A percentile compares a stretch with the other conserved stretches of the same genome.
These are phyloP conservation scores for Ambrosiella cleistominuta DNA, from an alignment of 2,329 filamentous ascomycete genomes.

Conservation along the genomic window DNA sequence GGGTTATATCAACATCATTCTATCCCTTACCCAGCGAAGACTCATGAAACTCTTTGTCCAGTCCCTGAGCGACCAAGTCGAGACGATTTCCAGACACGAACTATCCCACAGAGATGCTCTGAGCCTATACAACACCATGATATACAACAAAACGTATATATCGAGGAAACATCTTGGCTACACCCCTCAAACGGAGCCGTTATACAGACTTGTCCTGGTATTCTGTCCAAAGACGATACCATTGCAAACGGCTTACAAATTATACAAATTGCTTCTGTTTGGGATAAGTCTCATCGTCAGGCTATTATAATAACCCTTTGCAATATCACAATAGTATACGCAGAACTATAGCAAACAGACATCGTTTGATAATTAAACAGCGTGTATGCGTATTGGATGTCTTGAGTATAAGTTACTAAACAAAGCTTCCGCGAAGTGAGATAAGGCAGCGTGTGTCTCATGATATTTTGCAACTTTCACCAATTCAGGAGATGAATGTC, in stretches of 20 bases:
- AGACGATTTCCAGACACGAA: background rate
- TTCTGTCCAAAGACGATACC: background rate
- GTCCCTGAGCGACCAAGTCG: background rate
- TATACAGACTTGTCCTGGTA: too few relatives aligned
- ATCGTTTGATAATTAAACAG: background rate
- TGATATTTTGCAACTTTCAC: too few relatives aligned
- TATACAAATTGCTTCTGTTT: background rate
- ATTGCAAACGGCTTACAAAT: background rate
- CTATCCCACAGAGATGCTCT: background rate
- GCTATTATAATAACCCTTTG: background rate
- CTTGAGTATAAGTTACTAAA: too few relatives aligned
- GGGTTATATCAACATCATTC: too few relatives aligned
- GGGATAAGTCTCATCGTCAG: background rate
- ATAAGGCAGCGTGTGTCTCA: too few relatives aligned
- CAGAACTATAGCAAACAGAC: background rate
- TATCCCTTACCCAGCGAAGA: background rate
- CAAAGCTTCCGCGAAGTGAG: too few relatives aligned
- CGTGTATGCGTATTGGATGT: background rate
- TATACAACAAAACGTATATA: background rate
- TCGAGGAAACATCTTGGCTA: too few relatives aligned
- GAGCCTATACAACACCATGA: background rate
- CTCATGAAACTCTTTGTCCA: background rate
- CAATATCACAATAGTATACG: background rate
- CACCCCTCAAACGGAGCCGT: too few relatives aligned
- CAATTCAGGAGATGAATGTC: too few relatives aligned